phyloP scores from a whole-genome alignment of 805 yeast genomes.

The Torulaspora indica region DNA sequence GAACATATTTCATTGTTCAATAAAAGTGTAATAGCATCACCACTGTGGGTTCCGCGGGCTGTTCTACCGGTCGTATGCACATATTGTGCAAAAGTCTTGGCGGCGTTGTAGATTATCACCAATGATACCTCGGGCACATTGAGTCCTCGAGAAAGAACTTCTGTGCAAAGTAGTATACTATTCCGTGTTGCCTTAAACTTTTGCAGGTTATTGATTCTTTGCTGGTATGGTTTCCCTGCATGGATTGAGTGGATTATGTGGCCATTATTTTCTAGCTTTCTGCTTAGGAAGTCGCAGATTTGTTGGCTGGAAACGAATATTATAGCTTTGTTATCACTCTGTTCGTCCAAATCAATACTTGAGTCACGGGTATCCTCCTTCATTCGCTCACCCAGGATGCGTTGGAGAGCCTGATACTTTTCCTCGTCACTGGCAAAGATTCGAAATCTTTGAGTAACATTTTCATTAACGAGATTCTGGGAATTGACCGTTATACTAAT shows the following conservation, averaged over 20 bases:
- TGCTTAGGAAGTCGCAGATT: slow-evolving; percentile 68
- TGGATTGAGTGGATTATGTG: slow-evolving; percentile 68
- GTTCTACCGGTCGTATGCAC: slow-evolving; percentile 96
- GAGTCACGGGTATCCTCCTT: neutral
- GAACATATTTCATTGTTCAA: slow-evolving; percentile 58
- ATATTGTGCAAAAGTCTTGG: slow-evolving; percentile 89
- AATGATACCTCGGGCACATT: slow-evolving; percentile 83
- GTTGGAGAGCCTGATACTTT: slow-evolving; percentile 54
- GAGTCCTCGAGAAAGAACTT: slow-evolving; percentile 90
- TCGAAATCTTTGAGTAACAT: slow-evolving; percentile 67
- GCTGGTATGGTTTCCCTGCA: slow-evolving; percentile 87
- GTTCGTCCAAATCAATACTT: slow-evolving; percentile 23
- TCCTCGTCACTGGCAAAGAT: slow-evolving; percentile 48
- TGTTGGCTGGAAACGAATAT: slow-evolving; percentile 87
- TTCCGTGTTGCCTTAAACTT: slow-evolving; percentile 63
- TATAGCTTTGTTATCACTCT: slow-evolving; percentile 49
- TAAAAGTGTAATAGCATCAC: slow-evolving; percentile 72
- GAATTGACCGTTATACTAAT: slow-evolving; percentile 77
- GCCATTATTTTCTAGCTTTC: slow-evolving; percentile 43
- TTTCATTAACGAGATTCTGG: slow-evolving; percentile 73
- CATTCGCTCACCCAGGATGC: slow-evolving; percentile 46
- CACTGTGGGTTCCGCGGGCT: slow-evolving; percentile 82
- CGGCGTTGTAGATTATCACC: slow-evolving; percentile 78
- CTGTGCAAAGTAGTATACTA: slow-evolving; percentile 75
- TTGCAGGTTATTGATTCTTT: slow-evolving; percentile 66